Evolutionary conservation across 1,284 basidiomycete genomes (phyloP).

Genomic region (Grifola frondosa): DNA sequence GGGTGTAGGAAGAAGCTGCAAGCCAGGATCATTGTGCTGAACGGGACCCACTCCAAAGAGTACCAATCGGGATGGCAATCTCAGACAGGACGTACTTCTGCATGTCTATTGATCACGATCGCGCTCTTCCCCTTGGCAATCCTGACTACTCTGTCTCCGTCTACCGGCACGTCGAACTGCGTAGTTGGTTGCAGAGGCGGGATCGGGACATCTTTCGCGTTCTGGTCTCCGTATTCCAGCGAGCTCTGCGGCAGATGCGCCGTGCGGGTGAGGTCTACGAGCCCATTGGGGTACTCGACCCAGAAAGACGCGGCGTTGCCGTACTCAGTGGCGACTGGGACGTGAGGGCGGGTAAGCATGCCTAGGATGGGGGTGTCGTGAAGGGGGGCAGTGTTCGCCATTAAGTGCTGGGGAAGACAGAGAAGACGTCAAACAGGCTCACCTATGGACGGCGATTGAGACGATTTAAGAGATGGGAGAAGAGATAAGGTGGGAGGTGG

Average conservation of each 20-base stretch:
- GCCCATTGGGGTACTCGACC: conserved; percentile 66
- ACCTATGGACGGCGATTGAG: no score
- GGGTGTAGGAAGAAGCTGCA: conserved; percentile 66
- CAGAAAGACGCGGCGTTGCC: conserved; percentile 59
- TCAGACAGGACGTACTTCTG: conserved; percentile 57
- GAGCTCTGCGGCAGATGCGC: conserved; percentile 33
- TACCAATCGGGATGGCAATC: not conserved
- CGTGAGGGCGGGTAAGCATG: conserved; percentile 46
- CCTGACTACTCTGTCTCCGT: conserved; percentile 50
- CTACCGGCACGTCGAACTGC: conserved; percentile 55
- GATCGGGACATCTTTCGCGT: conserved; percentile 20
- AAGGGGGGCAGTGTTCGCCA: conserved; percentile 24
- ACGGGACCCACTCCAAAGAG: not conserved
- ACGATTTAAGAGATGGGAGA: no score
- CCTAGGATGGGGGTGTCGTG: conserved; percentile 43
- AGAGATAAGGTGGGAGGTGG: no score
- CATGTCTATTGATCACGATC: conserved; percentile 68
- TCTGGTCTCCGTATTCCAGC: conserved; percentile 14
- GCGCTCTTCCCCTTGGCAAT: conserved; percentile 51
- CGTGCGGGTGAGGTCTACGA: conserved; percentile 59
- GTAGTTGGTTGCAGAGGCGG: conserved; percentile 36
- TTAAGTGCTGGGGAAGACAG: conserved; percentile 2
- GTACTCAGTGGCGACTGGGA: conserved; percentile 47
- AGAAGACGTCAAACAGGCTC: no score
- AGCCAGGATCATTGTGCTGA: not conserved